Conservation (phyloP, 1,139 yeast species). For the Hanseniaspora sp. region DNA sequence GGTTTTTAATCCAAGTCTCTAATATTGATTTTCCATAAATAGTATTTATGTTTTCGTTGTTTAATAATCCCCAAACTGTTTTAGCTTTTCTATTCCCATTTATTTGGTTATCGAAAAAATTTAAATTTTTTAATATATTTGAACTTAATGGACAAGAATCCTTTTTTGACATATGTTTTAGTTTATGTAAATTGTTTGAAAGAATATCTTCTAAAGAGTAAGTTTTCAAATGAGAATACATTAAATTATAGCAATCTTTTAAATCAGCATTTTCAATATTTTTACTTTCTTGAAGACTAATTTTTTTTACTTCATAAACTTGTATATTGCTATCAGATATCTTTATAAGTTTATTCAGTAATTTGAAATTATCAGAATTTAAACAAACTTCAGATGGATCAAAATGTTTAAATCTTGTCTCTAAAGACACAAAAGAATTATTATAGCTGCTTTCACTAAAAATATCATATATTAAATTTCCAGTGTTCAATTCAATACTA, state of each 20-base stretch:
- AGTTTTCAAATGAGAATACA: not conserved
- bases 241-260: not conserved
- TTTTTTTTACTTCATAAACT: not conserved
- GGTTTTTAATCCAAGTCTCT: slow-evolving; percentile 62
- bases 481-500: slow-evolving; percentile 68
- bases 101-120: slow-evolving; percentile 51
- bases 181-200: not conserved
- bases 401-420: slow-evolving; percentile 61
- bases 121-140: slow-evolving; percentile 57
- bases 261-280: not conserved
- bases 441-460: slow-evolving; percentile 41
- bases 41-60: slow-evolving; percentile 53
- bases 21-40: slow-evolving; percentile 50
- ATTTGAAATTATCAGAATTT: slow-evolving; percentile 26
- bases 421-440: slow-evolving; percentile 46
- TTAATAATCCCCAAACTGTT: slow-evolving; percentile 68
- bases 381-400: slow-evolving; percentile 63
- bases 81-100: slow-evolving; percentile 40
- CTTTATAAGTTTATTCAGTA: not conserved
- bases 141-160: not conserved
- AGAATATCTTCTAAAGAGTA: slow-evolving; percentile 2
- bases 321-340: not conserved
- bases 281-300: not conserved
- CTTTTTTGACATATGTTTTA: not conserved
- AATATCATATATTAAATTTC: slow-evolving; percentile 61